These are phyloP conservation scores for Crotalaria pallida DNA, from an alignment of 306 rosid species.

Conservation along the genomic window DNA sequence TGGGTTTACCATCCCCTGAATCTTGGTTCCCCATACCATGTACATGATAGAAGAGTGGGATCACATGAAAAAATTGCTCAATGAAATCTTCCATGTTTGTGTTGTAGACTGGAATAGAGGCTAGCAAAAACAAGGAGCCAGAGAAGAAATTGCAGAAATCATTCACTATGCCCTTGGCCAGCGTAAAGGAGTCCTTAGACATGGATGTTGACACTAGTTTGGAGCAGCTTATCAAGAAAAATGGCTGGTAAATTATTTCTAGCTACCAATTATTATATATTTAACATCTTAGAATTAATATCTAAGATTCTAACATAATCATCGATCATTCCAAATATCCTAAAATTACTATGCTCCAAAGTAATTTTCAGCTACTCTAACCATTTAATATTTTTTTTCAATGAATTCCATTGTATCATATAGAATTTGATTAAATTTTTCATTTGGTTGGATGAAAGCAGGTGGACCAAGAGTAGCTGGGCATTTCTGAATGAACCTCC, in stretches of 20 bases:
- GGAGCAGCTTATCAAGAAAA: slow-evolving; percentile 41
- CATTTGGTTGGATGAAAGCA: slow-evolving; percentile 13
- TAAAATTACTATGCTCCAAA: no score
- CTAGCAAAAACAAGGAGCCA: background rate
- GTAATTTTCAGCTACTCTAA: no score
- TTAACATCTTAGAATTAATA: background rate
- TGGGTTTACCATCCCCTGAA: no score
- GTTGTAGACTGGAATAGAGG: background rate
- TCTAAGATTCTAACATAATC: no score
- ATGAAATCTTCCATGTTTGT: background rate
- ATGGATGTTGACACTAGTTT: slow-evolving; percentile 25
- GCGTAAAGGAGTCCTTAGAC: slow-evolving; percentile 6
- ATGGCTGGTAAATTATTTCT: slow-evolving; percentile 44
- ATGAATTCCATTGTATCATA: background rate
- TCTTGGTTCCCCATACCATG: no score
- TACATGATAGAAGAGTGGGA: no score
- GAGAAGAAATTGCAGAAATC: slow-evolving; percentile 33
- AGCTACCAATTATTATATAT: background rate
- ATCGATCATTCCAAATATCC: no score
- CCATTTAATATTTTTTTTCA: background rate
- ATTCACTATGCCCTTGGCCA: slow-evolving; percentile 22
- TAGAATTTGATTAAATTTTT: background rate
- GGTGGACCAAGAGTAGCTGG: slow-evolving; percentile 90
- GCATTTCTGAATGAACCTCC: slow-evolving; percentile 93
- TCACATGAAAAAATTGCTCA: background rate